A percentile compares a stretch with the other conserved stretches of the same genome.
Conservation (phyloP, 345 rosid species). For the Pugionium cornutum region DNA sequence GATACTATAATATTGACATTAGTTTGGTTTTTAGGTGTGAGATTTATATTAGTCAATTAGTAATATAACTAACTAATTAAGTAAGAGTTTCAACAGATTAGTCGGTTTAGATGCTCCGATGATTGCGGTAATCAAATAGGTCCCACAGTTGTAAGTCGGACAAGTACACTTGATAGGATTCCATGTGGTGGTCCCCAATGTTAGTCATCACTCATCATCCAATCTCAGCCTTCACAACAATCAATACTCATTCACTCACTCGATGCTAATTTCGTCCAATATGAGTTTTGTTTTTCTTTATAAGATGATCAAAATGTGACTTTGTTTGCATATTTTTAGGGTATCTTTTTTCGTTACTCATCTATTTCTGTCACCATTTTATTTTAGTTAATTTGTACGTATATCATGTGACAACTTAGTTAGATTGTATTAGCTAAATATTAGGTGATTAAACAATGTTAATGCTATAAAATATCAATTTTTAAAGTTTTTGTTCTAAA, state of each 20-base stretch:
- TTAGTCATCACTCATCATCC: conserved; percentile 30
- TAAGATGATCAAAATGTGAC: conserved; percentile 23
- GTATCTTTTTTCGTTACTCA: conserved; percentile 4
- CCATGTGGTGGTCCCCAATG: conserved; percentile 40
- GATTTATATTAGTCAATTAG: not conserved
- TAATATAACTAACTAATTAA: not conserved
- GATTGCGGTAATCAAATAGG: conserved; percentile 35
- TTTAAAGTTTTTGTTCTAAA: too few species aligned
- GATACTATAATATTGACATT: conserved; percentile 15
- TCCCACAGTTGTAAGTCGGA: conserved; percentile 29
- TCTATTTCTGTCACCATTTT: not conserved
- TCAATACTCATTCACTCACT: not conserved
- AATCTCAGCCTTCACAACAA: conserved; percentile 21
- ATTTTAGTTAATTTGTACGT: not conserved
- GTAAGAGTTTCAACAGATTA: not conserved
- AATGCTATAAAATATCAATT: too few species aligned
- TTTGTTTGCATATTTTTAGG: conserved; percentile 16
- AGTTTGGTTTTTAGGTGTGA: conserved; percentile 22
- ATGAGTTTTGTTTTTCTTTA: conserved; percentile 6
- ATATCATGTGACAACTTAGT: conserved; percentile 2
- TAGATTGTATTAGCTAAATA: not conserved
- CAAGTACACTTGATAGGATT: conserved; percentile 39
- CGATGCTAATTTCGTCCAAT: conserved; percentile 16
- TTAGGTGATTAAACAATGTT: not conserved
- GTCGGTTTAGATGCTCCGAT: conserved; percentile 38